phyloP scores from a whole-genome alignment of 441 rosid species.

The Erodium moschatum region DNA sequence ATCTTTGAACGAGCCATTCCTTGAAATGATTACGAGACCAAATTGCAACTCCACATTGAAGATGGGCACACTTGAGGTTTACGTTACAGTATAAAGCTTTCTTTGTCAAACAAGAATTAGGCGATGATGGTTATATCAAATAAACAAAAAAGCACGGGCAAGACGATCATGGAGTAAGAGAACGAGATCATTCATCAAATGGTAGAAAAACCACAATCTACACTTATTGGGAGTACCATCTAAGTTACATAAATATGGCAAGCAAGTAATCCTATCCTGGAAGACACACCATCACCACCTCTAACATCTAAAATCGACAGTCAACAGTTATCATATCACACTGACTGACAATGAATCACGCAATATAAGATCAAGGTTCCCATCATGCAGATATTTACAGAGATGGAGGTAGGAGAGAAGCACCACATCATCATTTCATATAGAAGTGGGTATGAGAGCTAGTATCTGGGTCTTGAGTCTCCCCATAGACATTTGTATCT shows the following conservation, averaged over 20 bases:
- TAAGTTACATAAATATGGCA: no score
- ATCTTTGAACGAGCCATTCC: no score
- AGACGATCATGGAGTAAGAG: not conserved
- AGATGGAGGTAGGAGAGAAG: not conserved
- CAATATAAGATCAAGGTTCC: no score
- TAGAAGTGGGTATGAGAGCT: constrained; percentile 72
- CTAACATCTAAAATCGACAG: not conserved
- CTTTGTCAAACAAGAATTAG: no score
- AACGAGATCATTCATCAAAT: not conserved
- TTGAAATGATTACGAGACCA: no score
- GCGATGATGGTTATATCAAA: no score
- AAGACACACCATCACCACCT: not conserved
- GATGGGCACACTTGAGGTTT: no score
- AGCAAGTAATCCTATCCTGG: no score
- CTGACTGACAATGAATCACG: no score
- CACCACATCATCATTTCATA: constrained; percentile 2
- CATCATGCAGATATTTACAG: not conserved
- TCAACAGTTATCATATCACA: no score
- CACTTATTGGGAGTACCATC: not conserved
- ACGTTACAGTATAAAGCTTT: no score
- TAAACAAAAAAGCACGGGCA: not conserved
- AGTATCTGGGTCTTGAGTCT: constrained; percentile 87
- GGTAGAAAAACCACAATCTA: not conserved
- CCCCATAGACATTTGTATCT: constrained; percentile 92
- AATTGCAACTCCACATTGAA: no score